Evolutionary conservation across 2,329 filamentous ascomycete species (phyloP).

Genomic region (Rhytidhysteron rufulum): DNA sequence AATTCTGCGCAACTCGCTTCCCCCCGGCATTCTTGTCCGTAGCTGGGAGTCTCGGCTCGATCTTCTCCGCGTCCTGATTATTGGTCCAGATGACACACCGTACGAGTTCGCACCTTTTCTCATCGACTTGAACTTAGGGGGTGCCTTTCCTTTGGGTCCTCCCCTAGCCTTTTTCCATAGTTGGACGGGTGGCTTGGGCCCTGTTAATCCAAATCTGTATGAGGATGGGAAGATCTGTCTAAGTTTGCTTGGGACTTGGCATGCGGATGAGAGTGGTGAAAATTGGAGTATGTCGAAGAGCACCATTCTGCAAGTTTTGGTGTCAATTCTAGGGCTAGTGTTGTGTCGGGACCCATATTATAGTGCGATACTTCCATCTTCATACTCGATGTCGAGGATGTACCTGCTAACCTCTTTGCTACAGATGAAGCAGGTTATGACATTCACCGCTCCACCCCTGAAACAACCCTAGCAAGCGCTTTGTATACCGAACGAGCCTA

Average conservation of each 20-base stretch:
- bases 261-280: conserved; percentile 49
- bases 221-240: conserved; percentile 61
- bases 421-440: conserved; percentile 60
- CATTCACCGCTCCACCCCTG: conserved; percentile 43
- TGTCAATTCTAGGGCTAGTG: conserved; percentile 55
- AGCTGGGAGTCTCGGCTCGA: conserved; percentile 59
- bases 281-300: conserved; percentile 51
- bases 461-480: conserved; percentile 43
- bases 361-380: conserved; percentile 37
- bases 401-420: background rate
- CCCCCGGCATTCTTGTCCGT: conserved; percentile 54
- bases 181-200: conserved; percentile 51
- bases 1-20: conserved; percentile 53
- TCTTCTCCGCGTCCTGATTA: conserved; percentile 55
- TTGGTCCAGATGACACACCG: conserved; percentile 57
- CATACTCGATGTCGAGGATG: background rate
- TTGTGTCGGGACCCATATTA: conserved; percentile 60
- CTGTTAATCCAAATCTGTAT: conserved; percentile 61
- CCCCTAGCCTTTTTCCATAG: conserved; percentile 58
- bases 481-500: conserved; percentile 55
- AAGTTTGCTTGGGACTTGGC: conserved; percentile 58
- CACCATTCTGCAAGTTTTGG: conserved; percentile 55
- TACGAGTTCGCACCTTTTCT: conserved; percentile 60
- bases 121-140: conserved; percentile 54
- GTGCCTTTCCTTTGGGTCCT: conserved; percentile 49